Evolutionary conservation across 495 filamentous ascomycete genomes (phyloP).

Genomic region (Aspergillus biplanus): DNA sequence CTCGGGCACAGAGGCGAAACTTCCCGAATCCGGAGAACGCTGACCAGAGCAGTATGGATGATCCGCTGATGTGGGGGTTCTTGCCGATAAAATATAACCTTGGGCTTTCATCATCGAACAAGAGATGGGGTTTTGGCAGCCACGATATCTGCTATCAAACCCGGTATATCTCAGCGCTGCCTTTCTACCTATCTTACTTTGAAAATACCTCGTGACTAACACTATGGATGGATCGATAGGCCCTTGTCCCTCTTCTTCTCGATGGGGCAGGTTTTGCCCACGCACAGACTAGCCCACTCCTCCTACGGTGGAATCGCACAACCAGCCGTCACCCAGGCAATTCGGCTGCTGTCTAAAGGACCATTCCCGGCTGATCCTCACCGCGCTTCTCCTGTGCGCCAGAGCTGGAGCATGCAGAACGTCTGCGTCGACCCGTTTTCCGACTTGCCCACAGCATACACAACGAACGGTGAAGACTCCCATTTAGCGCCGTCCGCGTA

Average conservation of each 20-base stretch:
- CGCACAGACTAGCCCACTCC: slow-evolving; percentile 78
- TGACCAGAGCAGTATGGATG: slow-evolving; percentile 74
- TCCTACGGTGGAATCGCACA: slow-evolving; percentile 75
- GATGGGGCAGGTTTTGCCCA: slow-evolving; percentile 86
- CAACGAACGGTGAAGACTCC: slow-evolving; percentile 60
- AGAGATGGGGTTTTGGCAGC: slow-evolving; percentile 85
- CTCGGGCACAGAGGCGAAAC: slow-evolving; percentile 16
- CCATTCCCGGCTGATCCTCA: slow-evolving; percentile 53
- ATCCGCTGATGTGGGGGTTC: slow-evolving; percentile 90
- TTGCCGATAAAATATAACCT: slow-evolving; percentile 73
- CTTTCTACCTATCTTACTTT: not conserved
- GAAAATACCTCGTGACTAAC: slow-evolving; percentile 25
- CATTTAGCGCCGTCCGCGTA: slow-evolving; percentile 62
- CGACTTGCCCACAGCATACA: slow-evolving; percentile 48
- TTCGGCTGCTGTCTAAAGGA: slow-evolving; percentile 76
- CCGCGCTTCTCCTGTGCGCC: slow-evolving; percentile 37
- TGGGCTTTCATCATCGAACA: slow-evolving; percentile 62
- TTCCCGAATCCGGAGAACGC: slow-evolving; percentile 23
- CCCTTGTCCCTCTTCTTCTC: slow-evolving; percentile 74
- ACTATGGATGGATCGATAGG: slow-evolving; percentile 28
- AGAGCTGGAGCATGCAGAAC: slow-evolving; percentile 44
- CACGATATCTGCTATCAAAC: slow-evolving; percentile 83
- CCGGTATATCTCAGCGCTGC: slow-evolving; percentile 30
- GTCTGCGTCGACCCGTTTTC: slow-evolving; percentile 55
- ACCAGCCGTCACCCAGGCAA: slow-evolving; percentile 81